Percentiles rank a stretch among this genome's conserved stretches.
These are phyloP conservation scores for Apostasia shenzhenica DNA, from an alignment of 106 monocot genomes.

Conservation along the genomic window DNA sequence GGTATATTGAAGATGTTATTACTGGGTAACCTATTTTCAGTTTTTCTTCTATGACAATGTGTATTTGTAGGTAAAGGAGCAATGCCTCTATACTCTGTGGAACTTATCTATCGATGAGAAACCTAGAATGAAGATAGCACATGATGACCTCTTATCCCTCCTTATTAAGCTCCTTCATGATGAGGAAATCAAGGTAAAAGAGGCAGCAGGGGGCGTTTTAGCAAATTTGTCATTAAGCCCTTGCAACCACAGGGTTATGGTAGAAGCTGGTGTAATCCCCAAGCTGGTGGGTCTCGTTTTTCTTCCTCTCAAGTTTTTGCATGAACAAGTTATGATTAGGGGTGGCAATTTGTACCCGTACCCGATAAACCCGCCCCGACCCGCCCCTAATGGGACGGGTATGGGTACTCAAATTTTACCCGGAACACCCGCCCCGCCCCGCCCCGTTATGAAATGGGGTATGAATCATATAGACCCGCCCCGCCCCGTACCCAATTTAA, in stretches of 20 bases:
- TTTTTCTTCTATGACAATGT: slow-evolving; percentile 3
- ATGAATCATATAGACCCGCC: too few relatives aligned
- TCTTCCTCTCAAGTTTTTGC: neutral
- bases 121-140: slow-evolving; percentile 40
- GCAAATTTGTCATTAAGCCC: slow-evolving; percentile 60
- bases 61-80: slow-evolving; percentile 62
- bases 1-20: slow-evolving; percentile 24
- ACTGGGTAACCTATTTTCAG: neutral
- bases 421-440: too few relatives aligned
- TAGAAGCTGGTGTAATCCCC: slow-evolving; percentile 68
- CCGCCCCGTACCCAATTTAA: too few relatives aligned
- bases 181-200: slow-evolving; percentile 75
- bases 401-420: too few relatives aligned
- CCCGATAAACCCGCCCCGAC: too few relatives aligned
- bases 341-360: too few relatives aligned
- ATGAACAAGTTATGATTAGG: too few relatives aligned
- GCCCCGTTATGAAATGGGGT: too few relatives aligned
- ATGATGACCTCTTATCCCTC: slow-evolving; percentile 35
- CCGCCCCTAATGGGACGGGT: too few relatives aligned
- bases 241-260: slow-evolving; percentile 47
- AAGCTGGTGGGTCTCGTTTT: slow-evolving; percentile 54
- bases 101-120: slow-evolving; percentile 72
- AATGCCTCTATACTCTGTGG: slow-evolving; percentile 64
- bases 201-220: slow-evolving; percentile 76
- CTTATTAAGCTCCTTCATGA: slow-evolving; percentile 70